phyloP scores from a whole-genome alignment of 257 asterid genomes.

The Cordia subcordata region DNA sequence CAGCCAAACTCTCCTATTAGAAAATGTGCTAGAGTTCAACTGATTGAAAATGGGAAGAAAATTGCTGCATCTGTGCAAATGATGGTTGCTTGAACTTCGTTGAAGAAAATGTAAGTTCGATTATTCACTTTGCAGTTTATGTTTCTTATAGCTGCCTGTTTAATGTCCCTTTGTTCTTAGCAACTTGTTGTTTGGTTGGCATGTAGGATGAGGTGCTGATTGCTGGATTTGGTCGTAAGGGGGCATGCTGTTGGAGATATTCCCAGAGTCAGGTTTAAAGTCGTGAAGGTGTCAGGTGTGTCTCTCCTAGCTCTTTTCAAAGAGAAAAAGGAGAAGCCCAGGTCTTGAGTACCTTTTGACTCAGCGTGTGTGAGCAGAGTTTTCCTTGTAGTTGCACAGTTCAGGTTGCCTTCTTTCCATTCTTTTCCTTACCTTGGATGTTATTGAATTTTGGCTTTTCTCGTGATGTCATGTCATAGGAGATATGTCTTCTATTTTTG shows the following conservation, averaged over 20 bases:
- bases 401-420: not conserved
- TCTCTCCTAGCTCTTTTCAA: constrained; percentile 70
- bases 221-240: constrained; percentile 86
- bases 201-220: constrained; percentile 74
- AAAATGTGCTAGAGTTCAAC: constrained; percentile 78
- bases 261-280: constrained; percentile 81
- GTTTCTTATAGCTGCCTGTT: too few species aligned
- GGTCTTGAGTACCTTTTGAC: constrained; percentile 26
- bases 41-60: constrained; percentile 75
- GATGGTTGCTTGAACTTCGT: constrained; percentile 79
- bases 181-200: constrained; percentile 8
- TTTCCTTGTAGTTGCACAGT: not conserved
- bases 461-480: too few species aligned
- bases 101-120: constrained; percentile 60
- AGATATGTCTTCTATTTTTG: too few species aligned
- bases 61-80: constrained; percentile 76
- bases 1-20: constrained; percentile 87
- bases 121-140: not conserved
- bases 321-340: constrained; percentile 75
- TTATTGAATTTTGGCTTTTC: too few species aligned
- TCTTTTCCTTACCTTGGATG: not conserved
- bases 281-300: constrained; percentile 71
- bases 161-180: too few species aligned
- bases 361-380: not conserved
- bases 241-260: constrained; percentile 88